phyloP scores from a whole-genome alignment of 257 asterid genomes.

The Scutellaria minor region DNA sequence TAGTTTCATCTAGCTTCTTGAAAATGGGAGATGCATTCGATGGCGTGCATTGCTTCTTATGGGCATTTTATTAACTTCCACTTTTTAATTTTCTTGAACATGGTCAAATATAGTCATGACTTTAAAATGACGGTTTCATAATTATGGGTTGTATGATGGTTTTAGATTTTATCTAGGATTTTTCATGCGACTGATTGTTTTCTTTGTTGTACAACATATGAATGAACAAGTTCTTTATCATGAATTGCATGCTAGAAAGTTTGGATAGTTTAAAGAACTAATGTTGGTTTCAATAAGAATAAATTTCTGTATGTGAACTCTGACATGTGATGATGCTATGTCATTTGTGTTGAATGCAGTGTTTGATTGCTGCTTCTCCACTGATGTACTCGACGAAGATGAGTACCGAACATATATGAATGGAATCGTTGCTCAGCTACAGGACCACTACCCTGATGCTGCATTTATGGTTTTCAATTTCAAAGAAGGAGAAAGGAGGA shows the following conservation, averaged over 20 bases:
- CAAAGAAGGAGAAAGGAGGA: slow-evolving; percentile 87
- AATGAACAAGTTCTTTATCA: not conserved
- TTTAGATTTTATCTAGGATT: slow-evolving; percentile 13
- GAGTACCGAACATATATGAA: slow-evolving; percentile 87
- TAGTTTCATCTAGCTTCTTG: slow-evolving; percentile 28
- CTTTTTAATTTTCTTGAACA: not conserved
- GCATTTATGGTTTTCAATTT: slow-evolving; percentile 98
- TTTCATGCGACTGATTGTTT: not conserved
- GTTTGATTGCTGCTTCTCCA: slow-evolving; percentile 98
- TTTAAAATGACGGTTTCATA: slow-evolving; percentile 8
- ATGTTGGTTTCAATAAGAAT: too few species aligned
- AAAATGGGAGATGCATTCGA: slow-evolving; percentile 1
- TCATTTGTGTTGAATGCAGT: slow-evolving; percentile 55
- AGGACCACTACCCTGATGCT: slow-evolving; percentile 95
- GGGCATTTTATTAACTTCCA: not conserved
- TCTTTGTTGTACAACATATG: not conserved
- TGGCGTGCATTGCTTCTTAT: slow-evolving; percentile 31
- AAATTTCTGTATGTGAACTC: too few species aligned
- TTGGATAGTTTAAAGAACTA: too few species aligned
- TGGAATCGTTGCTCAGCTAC: slow-evolving; percentile 97
- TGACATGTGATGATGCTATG: too few species aligned
- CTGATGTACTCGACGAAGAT: slow-evolving; percentile 86
- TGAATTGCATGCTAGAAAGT: too few species aligned
- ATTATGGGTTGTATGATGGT: slow-evolving; percentile 7
- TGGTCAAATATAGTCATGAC: not conserved